These are phyloP conservation scores for Coniochaeta ligniaria DNA, from an alignment of 2,329 filamentous ascomycete species.

Conservation along the genomic window DNA sequence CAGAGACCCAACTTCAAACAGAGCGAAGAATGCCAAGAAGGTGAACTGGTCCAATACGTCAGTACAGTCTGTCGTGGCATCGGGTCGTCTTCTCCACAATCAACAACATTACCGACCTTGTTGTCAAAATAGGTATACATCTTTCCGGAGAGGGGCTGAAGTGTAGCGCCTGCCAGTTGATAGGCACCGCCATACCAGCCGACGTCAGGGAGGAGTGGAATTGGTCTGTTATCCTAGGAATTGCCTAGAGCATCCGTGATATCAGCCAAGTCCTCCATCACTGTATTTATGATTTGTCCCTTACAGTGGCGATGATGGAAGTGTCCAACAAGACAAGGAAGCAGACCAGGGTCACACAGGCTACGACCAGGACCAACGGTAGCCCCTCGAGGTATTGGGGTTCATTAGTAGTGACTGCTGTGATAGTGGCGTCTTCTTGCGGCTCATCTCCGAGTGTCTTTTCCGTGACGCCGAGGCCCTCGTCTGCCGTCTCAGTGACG, in stretches of 20 bases:
- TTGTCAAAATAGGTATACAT: conserved; percentile 34
- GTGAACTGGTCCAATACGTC: conserved; percentile 20
- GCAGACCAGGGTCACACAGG: conserved; percentile 30
- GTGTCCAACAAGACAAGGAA: conserved; percentile 44
- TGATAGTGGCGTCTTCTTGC: conserved; percentile 5
- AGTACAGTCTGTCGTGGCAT: neutral
- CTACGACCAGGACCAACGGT: conserved; percentile 19
- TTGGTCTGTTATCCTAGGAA: conserved; percentile 19
- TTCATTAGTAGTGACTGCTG: neutral
- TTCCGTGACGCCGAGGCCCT: neutral
- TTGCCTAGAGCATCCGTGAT: conserved; percentile 11
- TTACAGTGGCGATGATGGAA: conserved; percentile 44
- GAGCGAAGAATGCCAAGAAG: conserved; percentile 31
- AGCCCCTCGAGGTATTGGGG: conserved; percentile 6
- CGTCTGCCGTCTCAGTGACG: neutral
- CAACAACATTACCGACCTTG: conserved; percentile 22
- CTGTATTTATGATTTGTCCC: neutral
- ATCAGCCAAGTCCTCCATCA: conserved; percentile 26
- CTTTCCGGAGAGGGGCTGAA: conserved; percentile 45
- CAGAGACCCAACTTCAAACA: conserved; percentile 50
- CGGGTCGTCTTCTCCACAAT: neutral
- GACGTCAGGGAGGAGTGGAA: conserved; percentile 13
- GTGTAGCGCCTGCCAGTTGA: conserved; percentile 29
- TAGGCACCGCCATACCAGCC: conserved; percentile 18
- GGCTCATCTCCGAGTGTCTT: conserved; percentile 8